Base-by-base conservation (phyloP, 1,139 yeast genomes). In the Yamadazyma mexicana region DNA sequence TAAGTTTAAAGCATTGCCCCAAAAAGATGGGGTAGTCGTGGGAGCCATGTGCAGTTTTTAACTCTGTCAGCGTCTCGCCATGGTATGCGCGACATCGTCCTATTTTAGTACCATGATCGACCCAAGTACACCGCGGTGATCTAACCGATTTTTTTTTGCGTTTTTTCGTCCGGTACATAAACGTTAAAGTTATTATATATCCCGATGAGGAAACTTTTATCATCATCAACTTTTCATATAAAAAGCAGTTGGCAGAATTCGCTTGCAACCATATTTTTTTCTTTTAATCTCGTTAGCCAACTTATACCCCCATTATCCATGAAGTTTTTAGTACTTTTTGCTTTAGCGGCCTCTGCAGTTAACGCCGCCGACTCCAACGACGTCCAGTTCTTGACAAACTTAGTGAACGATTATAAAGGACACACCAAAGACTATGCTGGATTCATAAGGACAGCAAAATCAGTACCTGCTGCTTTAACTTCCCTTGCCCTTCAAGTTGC, bases 361-460 rank as follows among this genome's bases (percentile, higher is more conserved):
- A 35, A 48, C 5, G 69, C 69, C 14, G 66, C 59, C 24, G 59
- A 54, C 29, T 37, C 53, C 26, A 50, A 49, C n/a, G 66, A 69
- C 12, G 63, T 61, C 27, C 55, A 52, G 16, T 69, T 70, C 47
- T 59, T 70, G 39, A 68, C 74, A 15, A 72, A 68, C 3, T 61
- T 70, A 37, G 75, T 68, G 7, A 48, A 60, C 34, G 75, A 70
- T 49, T 66, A 51, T 47, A 61, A 61, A 41, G 44, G 49, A 35
- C 52, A 62, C 41, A 51, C 51, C 14, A 35, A 32, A 7, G 55
- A 59, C 11, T 70, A 70, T 51, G 42, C 67, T 22, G 48, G 49
- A 30, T 70, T 51, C 45, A 49, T 68, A 38, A 58, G 49, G 27
- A 68, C 75, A 20, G 75, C 73, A 25, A 38, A 40, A 4, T 37